Percentiles rank a stretch among this genome's conserved stretches.
Evolutionary conservation across 2,329 filamentous ascomycete species (phyloP).

Genomic region (Fusarium falciforme): DNA sequence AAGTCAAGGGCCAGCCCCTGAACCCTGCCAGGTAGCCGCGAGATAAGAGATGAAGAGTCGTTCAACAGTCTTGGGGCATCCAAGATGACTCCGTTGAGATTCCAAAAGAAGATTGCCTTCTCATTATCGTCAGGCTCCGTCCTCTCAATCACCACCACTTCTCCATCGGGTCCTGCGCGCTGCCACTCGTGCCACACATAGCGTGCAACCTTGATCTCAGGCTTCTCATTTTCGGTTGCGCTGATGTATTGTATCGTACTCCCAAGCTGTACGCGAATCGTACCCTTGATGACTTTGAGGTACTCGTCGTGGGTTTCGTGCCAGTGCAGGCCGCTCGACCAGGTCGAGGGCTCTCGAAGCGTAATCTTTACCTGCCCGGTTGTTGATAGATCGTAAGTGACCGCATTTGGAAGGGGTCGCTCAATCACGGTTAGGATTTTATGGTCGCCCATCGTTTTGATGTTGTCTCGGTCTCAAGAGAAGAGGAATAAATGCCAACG

Average conservation of each 20-base stretch:
- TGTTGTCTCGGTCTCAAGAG: neutral
- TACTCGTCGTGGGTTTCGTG: slow-evolving; percentile 60
- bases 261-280: slow-evolving; percentile 44
- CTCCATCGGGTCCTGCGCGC: slow-evolving; percentile 49
- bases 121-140: slow-evolving; percentile 58
- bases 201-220: slow-evolving; percentile 50
- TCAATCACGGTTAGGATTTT: neutral
- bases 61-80: slow-evolving; percentile 23
- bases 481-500: neutral
- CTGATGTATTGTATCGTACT: slow-evolving; percentile 25
- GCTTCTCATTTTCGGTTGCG: slow-evolving; percentile 31
- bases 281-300: slow-evolving; percentile 55
- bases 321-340: slow-evolving; percentile 63
- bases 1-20: slow-evolving; percentile 34
- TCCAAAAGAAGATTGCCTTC: slow-evolving; percentile 63
- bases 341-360: slow-evolving; percentile 55
- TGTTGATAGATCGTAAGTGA: slow-evolving; percentile 51
- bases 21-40: slow-evolving; percentile 14
- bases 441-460: neutral
- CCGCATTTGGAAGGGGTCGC: slow-evolving; percentile 32
- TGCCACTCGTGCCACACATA: slow-evolving; percentile 59
- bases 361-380: slow-evolving; percentile 54
- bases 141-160: slow-evolving; percentile 58
- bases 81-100: slow-evolving; percentile 57
- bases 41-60: neutral